Evolutionary conservation across 2,329 filamentous ascomycete species (phyloP), one percentile per base, ranked within the genome.

Genomic region (Pyrenophora tritici-repentis): DNA sequence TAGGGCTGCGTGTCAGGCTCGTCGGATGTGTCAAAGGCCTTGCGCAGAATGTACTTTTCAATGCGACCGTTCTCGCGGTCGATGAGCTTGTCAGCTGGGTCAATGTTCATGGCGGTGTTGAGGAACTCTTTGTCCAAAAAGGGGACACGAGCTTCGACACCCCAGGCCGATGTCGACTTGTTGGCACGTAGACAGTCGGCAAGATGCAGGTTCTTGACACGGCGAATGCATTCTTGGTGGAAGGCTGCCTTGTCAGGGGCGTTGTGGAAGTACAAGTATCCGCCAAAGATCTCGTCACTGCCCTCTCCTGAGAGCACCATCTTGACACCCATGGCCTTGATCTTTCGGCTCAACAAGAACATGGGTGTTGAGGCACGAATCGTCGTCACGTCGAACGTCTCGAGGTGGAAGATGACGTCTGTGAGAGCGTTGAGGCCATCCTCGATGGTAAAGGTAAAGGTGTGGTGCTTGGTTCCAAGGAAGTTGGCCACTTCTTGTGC

Each of bases 311-410:
- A 95, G 56, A 99, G 83, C 50, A 99, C 94, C 94, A 99, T 99
- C 85, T 99, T 99, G 72, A 99, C 90, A 59, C 94, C 94, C 87
- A 97, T 93, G 31, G 92, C 94, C 83, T 99, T 99, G 82, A 99
- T 99, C 83, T 99, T 99, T 74, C 95, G 87, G 56, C 91, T 94
- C 40, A 99, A 84, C 58, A 99, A 81, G 79, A 97, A 99, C 94
- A 99, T 99, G 61, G 94, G 94, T 9, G 94, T 99, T 9, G 93
- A 97, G 47, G 94, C 94, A 72, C 94, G 91, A 73, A 99, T 97
- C 3, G 94, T 99, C 45, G 94, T 99, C 20, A 99, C 94, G 74
- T 99, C 94, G 78, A 94, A 99, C 12, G 91, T 91, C 81, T 99
- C 94, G 55, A 99, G 86, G 78, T 99, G 94, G 80, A 89, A 97